Evolutionary conservation across 441 rosid species (phyloP).

Genomic region (Jatropha podagrica): DNA sequence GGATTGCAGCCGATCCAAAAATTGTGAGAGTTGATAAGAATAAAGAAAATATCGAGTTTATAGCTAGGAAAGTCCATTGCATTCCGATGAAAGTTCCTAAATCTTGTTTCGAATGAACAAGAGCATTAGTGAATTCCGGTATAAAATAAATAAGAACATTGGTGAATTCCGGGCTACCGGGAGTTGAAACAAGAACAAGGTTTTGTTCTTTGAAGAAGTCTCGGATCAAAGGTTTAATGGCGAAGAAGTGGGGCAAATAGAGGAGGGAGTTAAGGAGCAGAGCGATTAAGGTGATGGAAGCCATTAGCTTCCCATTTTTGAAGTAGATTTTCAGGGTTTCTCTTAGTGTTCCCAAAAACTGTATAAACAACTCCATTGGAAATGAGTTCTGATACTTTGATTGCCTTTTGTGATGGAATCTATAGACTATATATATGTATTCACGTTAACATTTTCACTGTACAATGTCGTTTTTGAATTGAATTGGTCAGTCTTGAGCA

Average conservation of each 20-base stretch:
- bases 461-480: too few species aligned
- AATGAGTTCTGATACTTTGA: not conserved
- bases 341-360: slow-evolving; percentile 29
- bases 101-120: slow-evolving; percentile 2
- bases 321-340: slow-evolving; percentile 34
- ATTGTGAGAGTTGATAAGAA: slow-evolving; percentile 29
- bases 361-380: slow-evolving; percentile 24
- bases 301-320: slow-evolving; percentile 48
- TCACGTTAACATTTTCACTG: too few species aligned
- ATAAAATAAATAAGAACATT: slow-evolving; percentile 19
- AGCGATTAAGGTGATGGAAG: slow-evolving; percentile 27
- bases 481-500: too few species aligned
- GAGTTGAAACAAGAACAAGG: slow-evolving; percentile 22
- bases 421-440: too few species aligned
- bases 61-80: slow-evolving; percentile 19
- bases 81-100: slow-evolving; percentile 14
- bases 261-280: slow-evolving; percentile 25
- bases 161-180: slow-evolving; percentile 23
- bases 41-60: slow-evolving; percentile 17
- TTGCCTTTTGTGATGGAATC: too few species aligned
- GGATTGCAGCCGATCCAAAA: slow-evolving; percentile 26
- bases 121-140: too few species aligned
- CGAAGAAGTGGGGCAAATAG: slow-evolving; percentile 21
- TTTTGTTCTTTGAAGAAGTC: slow-evolving; percentile 9
- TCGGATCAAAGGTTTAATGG: slow-evolving; percentile 28